Evolutionary conservation across 1,139 yeast genomes (phyloP).

Genomic region (Nakaseomyces sp.): DNA sequence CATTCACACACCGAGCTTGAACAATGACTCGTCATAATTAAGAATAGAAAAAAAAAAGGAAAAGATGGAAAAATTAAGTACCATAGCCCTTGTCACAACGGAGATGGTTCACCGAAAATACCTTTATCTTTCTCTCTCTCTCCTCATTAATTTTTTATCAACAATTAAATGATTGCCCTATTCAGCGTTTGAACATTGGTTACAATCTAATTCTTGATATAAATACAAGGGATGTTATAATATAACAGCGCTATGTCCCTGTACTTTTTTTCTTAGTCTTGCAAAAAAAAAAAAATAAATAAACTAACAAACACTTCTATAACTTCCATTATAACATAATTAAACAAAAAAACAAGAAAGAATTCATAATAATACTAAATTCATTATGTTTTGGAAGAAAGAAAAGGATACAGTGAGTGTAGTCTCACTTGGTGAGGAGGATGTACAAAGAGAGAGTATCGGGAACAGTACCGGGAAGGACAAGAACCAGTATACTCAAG

Average conservation of each 20-base stretch:
- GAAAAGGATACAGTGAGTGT: conserved; percentile 3
- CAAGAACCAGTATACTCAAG: conserved; percentile 11
- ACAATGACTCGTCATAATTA: neutral
- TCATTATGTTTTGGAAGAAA: conserved; percentile 3
- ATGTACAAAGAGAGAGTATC: conserved; percentile 1
- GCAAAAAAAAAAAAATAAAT: too few relatives aligned
- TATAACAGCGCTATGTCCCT: too few relatives aligned
- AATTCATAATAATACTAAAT: too few relatives aligned
- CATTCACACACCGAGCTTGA: neutral
- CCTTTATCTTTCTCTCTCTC: neutral
- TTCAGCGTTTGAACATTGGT: too few relatives aligned
- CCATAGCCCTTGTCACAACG: neutral
- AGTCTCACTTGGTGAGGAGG: conserved; percentile 3
- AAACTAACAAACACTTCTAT: neutral
- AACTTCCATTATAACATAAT: neutral
- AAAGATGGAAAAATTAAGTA: too few relatives aligned
- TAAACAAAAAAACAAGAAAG: neutral
- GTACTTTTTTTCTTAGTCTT: too few relatives aligned
- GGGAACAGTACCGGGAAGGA: neutral
- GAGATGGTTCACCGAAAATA: conserved; percentile 2
- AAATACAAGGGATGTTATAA: too few relatives aligned
- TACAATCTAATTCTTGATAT: too few relatives aligned
- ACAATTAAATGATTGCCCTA: neutral
- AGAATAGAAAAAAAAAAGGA: too few relatives aligned
- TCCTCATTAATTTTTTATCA: neutral